Percentiles rank a stretch among this genome's conserved stretches.
These are phyloP conservation scores for Allomyces macrogynus DNA, from an alignment of 192 early-diverging fungal species.

Conservation along the genomic window DNA sequence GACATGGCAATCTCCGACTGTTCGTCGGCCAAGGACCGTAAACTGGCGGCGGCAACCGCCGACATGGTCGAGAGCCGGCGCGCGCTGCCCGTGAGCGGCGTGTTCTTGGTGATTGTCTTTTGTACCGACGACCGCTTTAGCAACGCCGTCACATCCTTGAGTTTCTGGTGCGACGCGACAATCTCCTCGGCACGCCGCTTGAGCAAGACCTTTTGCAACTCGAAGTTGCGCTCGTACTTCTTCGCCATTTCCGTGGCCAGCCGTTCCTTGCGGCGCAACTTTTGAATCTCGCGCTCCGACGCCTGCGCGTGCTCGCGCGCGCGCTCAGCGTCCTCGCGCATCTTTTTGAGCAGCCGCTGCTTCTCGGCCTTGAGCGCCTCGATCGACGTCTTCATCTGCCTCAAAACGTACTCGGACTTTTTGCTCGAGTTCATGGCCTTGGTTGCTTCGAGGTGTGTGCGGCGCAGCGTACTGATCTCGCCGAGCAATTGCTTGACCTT, in stretches of 20 bases:
- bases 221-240: conserved; percentile 27
- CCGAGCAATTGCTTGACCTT: conserved; percentile 32
- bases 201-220: conserved; percentile 29
- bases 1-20: not conserved
- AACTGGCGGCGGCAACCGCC: not conserved
- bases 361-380: conserved; percentile 56
- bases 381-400: conserved; percentile 41
- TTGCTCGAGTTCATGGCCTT: conserved; percentile 22
- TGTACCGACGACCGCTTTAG: conserved; percentile 27
- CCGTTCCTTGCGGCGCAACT: conserved; percentile 30
- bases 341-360: conserved; percentile 49
- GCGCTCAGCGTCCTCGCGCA: conserved; percentile 41
- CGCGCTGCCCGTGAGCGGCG: not conserved
- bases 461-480: conserved; percentile 27
- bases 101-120: conserved; percentile 16
- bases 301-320: conserved; percentile 34
- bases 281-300: conserved; percentile 34
- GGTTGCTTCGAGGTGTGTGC: conserved; percentile 32
- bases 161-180: conserved; percentile 12
- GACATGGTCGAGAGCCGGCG: not conserved
- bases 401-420: conserved; percentile 34
- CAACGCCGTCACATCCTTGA: conserved; percentile 22
- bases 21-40: not conserved
- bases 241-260: conserved; percentile 23
- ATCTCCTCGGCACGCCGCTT: conserved; percentile 37